Percentiles rank a stretch among this genome's conserved stretches.
Evolutionary conservation across 2,329 filamentous ascomycete genomes (phyloP).

Genomic region (Ceratocystis albifundus): DNA sequence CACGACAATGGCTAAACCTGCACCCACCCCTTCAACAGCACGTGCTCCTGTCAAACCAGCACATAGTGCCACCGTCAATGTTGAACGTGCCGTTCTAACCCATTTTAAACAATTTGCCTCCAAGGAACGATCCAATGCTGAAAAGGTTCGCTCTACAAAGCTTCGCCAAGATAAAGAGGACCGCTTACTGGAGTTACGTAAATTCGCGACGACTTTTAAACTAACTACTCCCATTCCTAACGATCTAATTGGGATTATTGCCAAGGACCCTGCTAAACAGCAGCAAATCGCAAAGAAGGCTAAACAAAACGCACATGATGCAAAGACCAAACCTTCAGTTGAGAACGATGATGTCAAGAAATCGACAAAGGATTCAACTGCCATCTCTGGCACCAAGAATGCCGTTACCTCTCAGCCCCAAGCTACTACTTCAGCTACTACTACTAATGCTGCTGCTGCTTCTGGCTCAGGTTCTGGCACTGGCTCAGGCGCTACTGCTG

Average conservation of each 20-base stretch:
- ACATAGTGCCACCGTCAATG: conserved; percentile 48
- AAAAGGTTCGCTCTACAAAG: conserved; percentile 47
- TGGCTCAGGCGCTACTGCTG: not conserved
- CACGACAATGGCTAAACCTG: conserved; percentile 4
- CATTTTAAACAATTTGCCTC: conserved; percentile 54
- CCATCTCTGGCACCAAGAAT: conserved; percentile 22
- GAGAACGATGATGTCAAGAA: conserved; percentile 37
- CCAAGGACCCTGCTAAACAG: conserved; percentile 92
- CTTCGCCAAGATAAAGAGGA: conserved; percentile 70
- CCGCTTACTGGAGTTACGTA: conserved; percentile 87
- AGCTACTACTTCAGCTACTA: conserved; percentile 28
- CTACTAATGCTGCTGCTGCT: conserved; percentile 29
- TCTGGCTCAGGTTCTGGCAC: not conserved
- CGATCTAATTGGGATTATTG: conserved; percentile 87
- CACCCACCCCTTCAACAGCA: conserved; percentile 13
- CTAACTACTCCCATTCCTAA: conserved; percentile 81
- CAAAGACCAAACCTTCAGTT: conserved; percentile 26
- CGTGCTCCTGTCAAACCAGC: conserved; percentile 27
- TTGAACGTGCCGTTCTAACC: conserved; percentile 50
- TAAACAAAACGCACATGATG: conserved; percentile 39
- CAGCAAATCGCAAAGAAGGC: conserved; percentile 72
- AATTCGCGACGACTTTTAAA: conserved; percentile 90
- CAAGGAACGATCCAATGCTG: conserved; percentile 43
- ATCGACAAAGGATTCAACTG: conserved; percentile 34
- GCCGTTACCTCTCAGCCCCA: not conserved